Evolutionary conservation across 2,329 filamentous ascomycete genomes (phyloP).

Genomic region (Berkeleyomyces rouxiae): DNA sequence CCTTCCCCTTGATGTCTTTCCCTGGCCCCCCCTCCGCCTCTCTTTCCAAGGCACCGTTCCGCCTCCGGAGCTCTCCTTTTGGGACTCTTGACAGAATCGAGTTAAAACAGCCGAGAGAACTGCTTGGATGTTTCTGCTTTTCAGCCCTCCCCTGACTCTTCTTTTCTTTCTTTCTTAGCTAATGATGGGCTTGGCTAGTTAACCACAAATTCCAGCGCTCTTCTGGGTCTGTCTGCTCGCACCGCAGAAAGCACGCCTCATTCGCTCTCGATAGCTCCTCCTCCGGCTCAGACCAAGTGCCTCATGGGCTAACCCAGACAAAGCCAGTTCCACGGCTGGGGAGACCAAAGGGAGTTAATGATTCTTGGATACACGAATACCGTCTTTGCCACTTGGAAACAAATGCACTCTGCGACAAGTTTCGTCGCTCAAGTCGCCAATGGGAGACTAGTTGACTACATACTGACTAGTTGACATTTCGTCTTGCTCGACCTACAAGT

Average conservation of each 20-base stretch:
- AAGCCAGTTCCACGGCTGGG: too few species aligned
- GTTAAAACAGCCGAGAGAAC: not conserved
- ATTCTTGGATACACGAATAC: not conserved
- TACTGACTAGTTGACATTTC: too few species aligned
- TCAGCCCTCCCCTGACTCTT: not conserved
- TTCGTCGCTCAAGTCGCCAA: not conserved
- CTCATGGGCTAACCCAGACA: too few species aligned
- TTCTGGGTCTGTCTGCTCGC: too few species aligned
- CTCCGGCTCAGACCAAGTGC: too few species aligned
- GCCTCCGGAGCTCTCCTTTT: not conserved
- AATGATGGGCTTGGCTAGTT: not conserved
- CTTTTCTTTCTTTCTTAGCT: not conserved
- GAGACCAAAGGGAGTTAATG: too few species aligned
- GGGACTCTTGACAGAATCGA: not conserved
- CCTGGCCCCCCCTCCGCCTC: not conserved
- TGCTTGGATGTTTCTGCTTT: not conserved
- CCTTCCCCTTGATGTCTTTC: not conserved
- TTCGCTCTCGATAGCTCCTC: too few species aligned
- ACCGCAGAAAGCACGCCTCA: too few species aligned
- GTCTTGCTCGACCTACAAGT: not conserved
- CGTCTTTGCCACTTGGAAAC: not conserved
- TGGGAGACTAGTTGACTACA: not conserved
- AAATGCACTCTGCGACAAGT: too few species aligned
- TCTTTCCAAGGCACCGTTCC: not conserved
- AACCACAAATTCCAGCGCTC: not conserved